These are phyloP conservation scores for Melanopsichium pennsylvanicum DNA, from an alignment of 1,284 basidiomycete genomes.

Conservation along the genomic window DNA sequence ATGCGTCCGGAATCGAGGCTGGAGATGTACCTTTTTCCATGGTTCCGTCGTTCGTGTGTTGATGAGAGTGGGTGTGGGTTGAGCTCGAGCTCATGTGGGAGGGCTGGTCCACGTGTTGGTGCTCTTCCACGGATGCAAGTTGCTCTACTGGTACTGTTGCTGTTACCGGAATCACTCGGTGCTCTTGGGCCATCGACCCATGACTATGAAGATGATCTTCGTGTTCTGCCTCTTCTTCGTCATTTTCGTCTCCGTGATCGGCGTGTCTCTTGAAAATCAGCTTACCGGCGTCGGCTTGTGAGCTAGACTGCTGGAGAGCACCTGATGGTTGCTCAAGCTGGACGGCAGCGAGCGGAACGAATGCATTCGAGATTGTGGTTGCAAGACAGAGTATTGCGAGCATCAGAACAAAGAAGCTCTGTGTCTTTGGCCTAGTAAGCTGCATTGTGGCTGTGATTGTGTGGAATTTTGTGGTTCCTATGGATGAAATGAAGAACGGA, in stretches of 20 bases:
- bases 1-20: slow-evolving; percentile 8
- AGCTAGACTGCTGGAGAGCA: neutral
- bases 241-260: slow-evolving; percentile 26
- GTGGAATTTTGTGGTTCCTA: no score
- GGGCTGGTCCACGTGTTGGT: slow-evolving; percentile 4
- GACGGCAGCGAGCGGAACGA: neutral
- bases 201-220: no score
- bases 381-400: slow-evolving; percentile 3
- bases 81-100: neutral
- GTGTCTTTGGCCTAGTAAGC: neutral
- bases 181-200: no score
- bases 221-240: slow-evolving; percentile 4
- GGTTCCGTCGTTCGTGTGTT: slow-evolving; percentile 7
- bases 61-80: neutral
- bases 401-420: neutral
- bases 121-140: no score
- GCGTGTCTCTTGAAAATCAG: slow-evolving; percentile 20
- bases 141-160: no score
- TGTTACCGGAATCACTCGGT: no score
- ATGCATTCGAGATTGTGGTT: slow-evolving; percentile 2
- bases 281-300: neutral
- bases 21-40: slow-evolving; percentile 18
- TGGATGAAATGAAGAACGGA: neutral
- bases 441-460: slow-evolving; percentile 6
- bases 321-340: slow-evolving; percentile 6